Base-by-base conservation (phyloP, 257 asterid genomes). In the Vinca minor region DNA sequence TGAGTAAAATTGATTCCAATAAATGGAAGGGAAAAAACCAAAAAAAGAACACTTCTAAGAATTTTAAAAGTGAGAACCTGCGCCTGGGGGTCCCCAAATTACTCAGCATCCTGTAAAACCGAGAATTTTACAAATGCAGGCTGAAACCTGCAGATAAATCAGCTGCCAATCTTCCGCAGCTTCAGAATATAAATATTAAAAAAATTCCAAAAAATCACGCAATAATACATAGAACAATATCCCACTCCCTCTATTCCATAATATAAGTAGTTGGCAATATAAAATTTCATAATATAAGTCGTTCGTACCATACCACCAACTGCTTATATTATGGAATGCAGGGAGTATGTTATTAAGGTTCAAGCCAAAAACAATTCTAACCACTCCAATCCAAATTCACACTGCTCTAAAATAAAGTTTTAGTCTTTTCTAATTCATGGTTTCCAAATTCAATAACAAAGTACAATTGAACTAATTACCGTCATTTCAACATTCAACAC, bases 1-100 rank as follows among this genome's bases (percentile, higher is more conserved):
- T 45, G 58, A 46, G 2, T 58, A 26, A 15, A n/a, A n/a, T n/a
- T n/a, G n/a, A n/a, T n/a, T 21, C 23, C 25, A 8, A 34, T 31
- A 58, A 59, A 41, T n/a, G 1, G 46, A 26, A 15, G 20, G 45
- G 38, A 3, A 20, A 14, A 56, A 39, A n/a, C 0, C 25, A 45
- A 36, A 26, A n/a, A n/a, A n/a, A n/a, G n/a, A 25, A 23, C 26
- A 18, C 44, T 23, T 44, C 15, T 38, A 14, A 52, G 32, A 64
- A 3, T 48, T 63, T 57, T 31, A 67, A 32, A 67, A 32, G 55
- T 42, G 14, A 18, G 38, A 59, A 76, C 81, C 81, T 72, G 77
- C 70, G 81, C 36, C 48, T 65, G 2, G 81, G 81, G 59, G 78
- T 69, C 53, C 65, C 75, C 71, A 65, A 60, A 47, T 4, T 66